Evolutionary conservation across 129 eudicot species (phyloP), one percentile per base, ranked within the genome.

Genomic region (Ambrosia trifida): DNA sequence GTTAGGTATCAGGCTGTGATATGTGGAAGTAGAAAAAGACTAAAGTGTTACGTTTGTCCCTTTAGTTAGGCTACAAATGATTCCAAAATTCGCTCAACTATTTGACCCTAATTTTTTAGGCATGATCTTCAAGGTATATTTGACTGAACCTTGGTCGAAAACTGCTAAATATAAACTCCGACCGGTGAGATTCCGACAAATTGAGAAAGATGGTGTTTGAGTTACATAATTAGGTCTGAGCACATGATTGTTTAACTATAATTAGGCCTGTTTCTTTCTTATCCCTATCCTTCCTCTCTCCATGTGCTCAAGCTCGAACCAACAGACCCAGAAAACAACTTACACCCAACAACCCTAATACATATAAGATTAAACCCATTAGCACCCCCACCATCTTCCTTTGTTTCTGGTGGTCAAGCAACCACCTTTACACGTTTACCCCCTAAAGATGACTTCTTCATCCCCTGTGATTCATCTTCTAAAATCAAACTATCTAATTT

Each of bases 351-450:
- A 67, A 44, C 43, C 82, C 78, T 67, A 84, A n/a, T n/a, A n/a
- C n/a, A 62, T 43, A 31, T 68, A 80, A 75, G 31, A 7, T 17
- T n/a, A 59, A 66, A 43, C 66, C 84, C 80, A 72, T 70, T 57
- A 65, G 74, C 67, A 79, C 73, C 54, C 73, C 53, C 71, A n/a
- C n/a, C n/a, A n/a, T 12, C 72, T 75, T 47, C 85, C 73, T 65
- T 79, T 73, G 75, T 60, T 33, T 46, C 76, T 51, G 88, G 90
- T 54, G 86, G 87, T 64, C 90, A 87, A n/a, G 93, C 98, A 74
- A 94, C 98, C 78, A 85, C 91, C 68, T 94, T 83, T 87, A 94
- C 97, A 40, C 87, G 97, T 12, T 83, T 94, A 35, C 98, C 97
- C 6, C 96, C 93, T 24, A 87, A 70, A 77, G 98, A 89, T 35